phyloP scores from a whole-genome alignment of 2,329 filamentous ascomycete genomes.

The Westerdykella aurantiaca region DNA sequence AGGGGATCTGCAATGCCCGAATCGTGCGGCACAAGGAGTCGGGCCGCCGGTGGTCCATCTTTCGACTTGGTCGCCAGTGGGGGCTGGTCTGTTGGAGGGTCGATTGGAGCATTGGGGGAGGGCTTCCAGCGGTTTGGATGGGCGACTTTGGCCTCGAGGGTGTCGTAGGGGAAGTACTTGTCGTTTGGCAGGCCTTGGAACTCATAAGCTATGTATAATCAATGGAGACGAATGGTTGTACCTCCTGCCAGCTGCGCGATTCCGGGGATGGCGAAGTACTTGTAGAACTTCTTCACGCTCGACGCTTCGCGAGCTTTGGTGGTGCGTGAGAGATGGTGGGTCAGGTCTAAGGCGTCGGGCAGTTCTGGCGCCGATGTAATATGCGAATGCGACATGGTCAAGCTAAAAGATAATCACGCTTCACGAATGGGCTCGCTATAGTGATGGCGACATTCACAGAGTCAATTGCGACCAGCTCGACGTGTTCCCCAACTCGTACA shows the following conservation, averaged over 20 bases:
- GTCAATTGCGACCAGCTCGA: slow-evolving; percentile 6
- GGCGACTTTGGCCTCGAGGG: slow-evolving; percentile 75
- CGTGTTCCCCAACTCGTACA: neutral
- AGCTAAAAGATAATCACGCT: no score
- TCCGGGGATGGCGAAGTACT: slow-evolving; percentile 65
- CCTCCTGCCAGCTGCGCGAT: slow-evolving; percentile 59
- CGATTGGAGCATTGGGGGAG: slow-evolving; percentile 54
- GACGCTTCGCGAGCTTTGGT: slow-evolving; percentile 61
- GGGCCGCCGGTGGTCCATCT: slow-evolving; percentile 34
- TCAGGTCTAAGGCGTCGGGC: slow-evolving; percentile 62
- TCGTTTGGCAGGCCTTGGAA: slow-evolving; percentile 68
- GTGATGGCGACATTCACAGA: slow-evolving; percentile 7
- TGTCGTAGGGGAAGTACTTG: slow-evolving; percentile 83
- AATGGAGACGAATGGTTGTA: slow-evolving; percentile 17
- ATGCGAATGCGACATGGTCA: neutral
- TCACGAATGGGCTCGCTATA: neutral
- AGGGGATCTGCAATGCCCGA: slow-evolving; percentile 53
- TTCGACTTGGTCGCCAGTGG: slow-evolving; percentile 27
- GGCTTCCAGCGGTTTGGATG: slow-evolving; percentile 68
- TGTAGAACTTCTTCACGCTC: slow-evolving; percentile 75
- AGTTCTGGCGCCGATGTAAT: slow-evolving; percentile 13
- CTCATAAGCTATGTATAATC: neutral
- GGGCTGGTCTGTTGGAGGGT: slow-evolving; percentile 26
- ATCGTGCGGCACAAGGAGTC: slow-evolving; percentile 67
- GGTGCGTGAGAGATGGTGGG: slow-evolving; percentile 68